Percentiles rank a stretch among this genome's conserved stretches.
Conservation (phyloP, 495 filamentous ascomycete species). For the Parathielavia appendiculata region DNA sequence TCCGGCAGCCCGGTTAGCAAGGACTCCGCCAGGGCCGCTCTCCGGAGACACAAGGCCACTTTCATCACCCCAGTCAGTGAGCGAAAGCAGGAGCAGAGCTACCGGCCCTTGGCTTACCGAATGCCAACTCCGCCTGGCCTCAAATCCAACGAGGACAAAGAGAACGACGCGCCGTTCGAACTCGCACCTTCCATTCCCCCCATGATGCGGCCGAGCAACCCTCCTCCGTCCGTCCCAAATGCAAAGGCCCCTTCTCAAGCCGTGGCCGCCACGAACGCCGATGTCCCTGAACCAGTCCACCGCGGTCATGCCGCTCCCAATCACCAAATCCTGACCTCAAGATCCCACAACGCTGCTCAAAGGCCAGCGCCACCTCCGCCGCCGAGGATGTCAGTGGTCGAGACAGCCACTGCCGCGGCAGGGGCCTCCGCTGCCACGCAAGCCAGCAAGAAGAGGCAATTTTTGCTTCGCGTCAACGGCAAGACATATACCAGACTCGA, state of each 20-base stretch:
- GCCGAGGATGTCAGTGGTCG: constrained; percentile 90
- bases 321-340: constrained; percentile 62
- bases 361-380: constrained; percentile 77
- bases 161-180: constrained; percentile 63
- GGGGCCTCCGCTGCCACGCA: constrained; percentile 69
- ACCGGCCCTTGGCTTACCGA: constrained; percentile 48
- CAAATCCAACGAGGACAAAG: constrained; percentile 65
- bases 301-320: constrained; percentile 46
- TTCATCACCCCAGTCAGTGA: constrained; percentile 15
- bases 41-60: constrained; percentile 29
- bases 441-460: constrained; percentile 66
- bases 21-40: constrained; percentile 30
- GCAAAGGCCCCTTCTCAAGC: constrained; percentile 59
- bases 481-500: constrained; percentile 85
- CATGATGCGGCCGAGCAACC: background rate
- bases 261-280: constrained; percentile 36
- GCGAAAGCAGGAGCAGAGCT: constrained; percentile 11
- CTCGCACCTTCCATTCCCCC: background rate
- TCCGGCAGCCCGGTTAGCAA: constrained; percentile 45
- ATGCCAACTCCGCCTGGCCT: constrained; percentile 54
- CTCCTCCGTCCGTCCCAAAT: constrained; percentile 44
- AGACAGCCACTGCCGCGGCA: constrained; percentile 80
- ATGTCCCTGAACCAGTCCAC: constrained; percentile 19
- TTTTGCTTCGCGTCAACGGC: constrained; percentile 80
- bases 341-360: constrained; percentile 79